Percentiles rank a stretch among this genome's conserved stretches.
Evolutionary conservation across 2,329 filamentous ascomycete genomes (phyloP).

Genomic region (Xylaria sp.): DNA sequence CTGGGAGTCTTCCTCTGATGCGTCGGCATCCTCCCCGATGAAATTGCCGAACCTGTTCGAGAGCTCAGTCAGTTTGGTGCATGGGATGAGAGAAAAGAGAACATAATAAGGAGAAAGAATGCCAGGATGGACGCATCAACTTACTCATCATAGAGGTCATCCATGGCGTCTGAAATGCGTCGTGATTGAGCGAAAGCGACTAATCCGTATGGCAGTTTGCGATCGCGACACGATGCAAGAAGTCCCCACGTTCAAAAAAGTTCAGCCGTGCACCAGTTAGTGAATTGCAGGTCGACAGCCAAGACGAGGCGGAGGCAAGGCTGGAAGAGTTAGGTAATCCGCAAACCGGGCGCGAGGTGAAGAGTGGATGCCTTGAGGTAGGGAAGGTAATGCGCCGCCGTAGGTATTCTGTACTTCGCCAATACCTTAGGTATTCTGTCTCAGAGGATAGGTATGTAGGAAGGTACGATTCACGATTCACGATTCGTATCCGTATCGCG

Average conservation of each 20-base stretch:
- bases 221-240: constrained; percentile 14
- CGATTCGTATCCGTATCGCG: not conserved
- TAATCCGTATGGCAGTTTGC: not conserved
- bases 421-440: no score
- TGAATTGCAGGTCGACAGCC: not conserved
- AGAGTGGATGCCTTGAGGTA: no score
- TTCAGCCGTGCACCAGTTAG: not conserved
- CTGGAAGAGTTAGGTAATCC: constrained; percentile 3
- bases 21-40: constrained; percentile 82
- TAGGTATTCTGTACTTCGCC: no score
- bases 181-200: constrained; percentile 24
- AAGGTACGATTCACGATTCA: no score
- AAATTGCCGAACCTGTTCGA: constrained; percentile 84
- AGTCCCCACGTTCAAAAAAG: constrained; percentile 14
- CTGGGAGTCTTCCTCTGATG: constrained; percentile 82
- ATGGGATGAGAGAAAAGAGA: not conserved
- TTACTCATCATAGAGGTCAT: constrained; percentile 96
- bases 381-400: no score
- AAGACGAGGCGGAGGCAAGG: constrained; percentile 11
- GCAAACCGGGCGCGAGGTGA: not conserved
- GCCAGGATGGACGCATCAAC: constrained; percentile 16
- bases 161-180: constrained; percentile 52
- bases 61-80: constrained; percentile 17
- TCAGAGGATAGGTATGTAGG: no score
- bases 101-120: not conserved